Base-by-base conservation (phyloP, 1,139 yeast genomes). In the Candida glucosophila region DNA sequence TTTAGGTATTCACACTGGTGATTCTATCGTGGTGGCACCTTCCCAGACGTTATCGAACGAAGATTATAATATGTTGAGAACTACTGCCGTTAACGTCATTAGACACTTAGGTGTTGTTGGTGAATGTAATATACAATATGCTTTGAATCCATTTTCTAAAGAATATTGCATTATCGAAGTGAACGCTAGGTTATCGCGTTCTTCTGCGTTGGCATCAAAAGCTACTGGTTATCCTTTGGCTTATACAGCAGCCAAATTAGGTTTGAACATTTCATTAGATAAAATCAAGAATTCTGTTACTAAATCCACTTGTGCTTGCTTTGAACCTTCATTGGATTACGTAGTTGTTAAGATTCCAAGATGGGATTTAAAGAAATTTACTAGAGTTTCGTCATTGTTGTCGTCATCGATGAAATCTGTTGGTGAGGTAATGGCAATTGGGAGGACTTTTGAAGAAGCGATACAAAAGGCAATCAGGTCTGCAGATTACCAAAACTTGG, bases 171-270 rank as follows among this genome's bases (percentile, higher is more conserved):
- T 90, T 42, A 90, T 90, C 55, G 98, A 90, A 64, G 98, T 90
- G 39, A 90, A 90, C 55, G 98, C 98, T 29, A 82, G 98, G 67
- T 71, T 90, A 47, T 88, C 97, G 14, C 79, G 98, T 58, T 90
- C 98, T 29, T 90, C 98, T 21, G 98, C 98, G 33, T 71, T 90
- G 47, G 98, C 98, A 25, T 90, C 98, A 20, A 90, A 90, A 67
- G 98, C 98, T 21, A 90, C 98, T 30, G 98, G 98, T 47, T 90
- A 90, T 49, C 98, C 98, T 46, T 72, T 90, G 47, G 98, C 98
- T 34, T 90, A 86, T 57, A 90, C 95, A 36, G 98, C 98, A 37
- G 98, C 98, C 35, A 90, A 90, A 59, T 68, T 90, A 42, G 98
- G 95, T 58, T 73, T 90, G 55, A 85, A 85, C 63, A 83, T 83